Percentiles rank a stretch among this genome's conserved stretches.
phyloP scores from a whole-genome alignment of 805 yeast species.

The Cephaloascus albidus region DNA sequence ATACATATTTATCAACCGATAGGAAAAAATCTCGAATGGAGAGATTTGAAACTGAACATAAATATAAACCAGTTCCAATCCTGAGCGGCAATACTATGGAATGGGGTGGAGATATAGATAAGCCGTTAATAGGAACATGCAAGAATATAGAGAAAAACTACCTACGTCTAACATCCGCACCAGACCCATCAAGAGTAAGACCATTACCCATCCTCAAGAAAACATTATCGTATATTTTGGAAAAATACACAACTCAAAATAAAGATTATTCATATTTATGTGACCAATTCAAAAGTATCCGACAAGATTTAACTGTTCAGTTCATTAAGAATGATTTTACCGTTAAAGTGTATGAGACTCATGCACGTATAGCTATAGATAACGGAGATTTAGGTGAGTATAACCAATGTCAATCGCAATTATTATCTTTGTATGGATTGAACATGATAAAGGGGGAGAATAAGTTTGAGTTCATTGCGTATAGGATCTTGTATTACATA shows the following conservation, averaged over 20 bases:
- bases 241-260: slow-evolving; percentile 38
- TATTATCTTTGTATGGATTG: slow-evolving; percentile 50
- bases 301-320: slow-evolving; percentile 93
- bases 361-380: slow-evolving; percentile 79
- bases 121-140: slow-evolving; percentile 51
- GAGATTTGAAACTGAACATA: slow-evolving; percentile 33
- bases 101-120: background rate
- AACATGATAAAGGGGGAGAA: slow-evolving; percentile 19
- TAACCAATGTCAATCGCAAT: slow-evolving; percentile 87
- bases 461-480: slow-evolving; percentile 59
- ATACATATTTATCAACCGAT: slow-evolving; percentile 15
- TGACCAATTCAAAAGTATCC: slow-evolving; percentile 83
- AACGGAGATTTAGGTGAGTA: slow-evolving; percentile 86
- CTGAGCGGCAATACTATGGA: background rate
- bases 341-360: slow-evolving; percentile 71
- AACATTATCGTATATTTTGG: slow-evolving; percentile 44
- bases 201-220: slow-evolving; percentile 55
- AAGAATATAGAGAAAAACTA: slow-evolving; percentile 66
- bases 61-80: slow-evolving; percentile 2
- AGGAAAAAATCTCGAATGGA: slow-evolving; percentile 34
- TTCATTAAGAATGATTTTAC: slow-evolving; percentile 73
- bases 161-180: slow-evolving; percentile 81
- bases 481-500: slow-evolving; percentile 64
- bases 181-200: slow-evolving; percentile 76
- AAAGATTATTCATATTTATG: slow-evolving; percentile 67